Evolutionary conservation across 495 filamentous ascomycete species (phyloP), one percentile per base, ranked within the genome.

Genomic region (Talaromyces ruber): DNA sequence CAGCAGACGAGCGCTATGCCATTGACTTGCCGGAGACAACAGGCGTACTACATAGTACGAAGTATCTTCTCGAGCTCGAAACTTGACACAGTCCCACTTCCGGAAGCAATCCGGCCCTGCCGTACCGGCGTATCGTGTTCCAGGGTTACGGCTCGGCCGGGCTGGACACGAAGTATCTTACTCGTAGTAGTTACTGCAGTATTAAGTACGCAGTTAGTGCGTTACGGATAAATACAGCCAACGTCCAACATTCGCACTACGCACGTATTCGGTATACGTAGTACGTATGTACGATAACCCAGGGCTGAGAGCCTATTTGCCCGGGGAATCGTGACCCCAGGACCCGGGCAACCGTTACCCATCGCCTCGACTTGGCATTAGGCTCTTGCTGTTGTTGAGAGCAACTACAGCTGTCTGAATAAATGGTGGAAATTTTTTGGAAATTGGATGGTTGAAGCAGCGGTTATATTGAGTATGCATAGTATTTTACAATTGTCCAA

Each of bases 241-340:
- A 39, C 34, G 1, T 16, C 1, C 3, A 39, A 39, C 34, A 39
- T 16, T 11, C 30, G 30, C 30, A 34, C n/a, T n/a, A n/a, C n/a
- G n/a, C n/a, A n/a, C n/a, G n/a, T n/a, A n/a, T n/a, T n/a, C n/a
- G 32, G 32, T 37, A 12, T 18, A 21, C 4, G 14, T 18, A 45
- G 16, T 45, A n/a, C n/a, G 6, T 45, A 47, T n/a, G 18, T 21
- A 47, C 43, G 18, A 47, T 47, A 47, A 9, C 43, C 43, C 43
- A 47, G 43, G 43, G 43, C 51, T 54, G 51, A 54, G 28, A 54
- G 51, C 51, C 26, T 28, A 54, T 54, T 54, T 54, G 51, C 51
- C 51, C 51, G 51, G 51, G 51, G 51, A 54, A 54, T 54, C 22
- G 12, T 28, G 14, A 25, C 21, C 24, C 51, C 16, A 8, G 7